Percentiles rank a stretch among this genome's conserved stretches.
Evolutionary conservation across 129 eudicot genomes (phyloP).

Genomic region (Tanacetum coccineum): DNA sequence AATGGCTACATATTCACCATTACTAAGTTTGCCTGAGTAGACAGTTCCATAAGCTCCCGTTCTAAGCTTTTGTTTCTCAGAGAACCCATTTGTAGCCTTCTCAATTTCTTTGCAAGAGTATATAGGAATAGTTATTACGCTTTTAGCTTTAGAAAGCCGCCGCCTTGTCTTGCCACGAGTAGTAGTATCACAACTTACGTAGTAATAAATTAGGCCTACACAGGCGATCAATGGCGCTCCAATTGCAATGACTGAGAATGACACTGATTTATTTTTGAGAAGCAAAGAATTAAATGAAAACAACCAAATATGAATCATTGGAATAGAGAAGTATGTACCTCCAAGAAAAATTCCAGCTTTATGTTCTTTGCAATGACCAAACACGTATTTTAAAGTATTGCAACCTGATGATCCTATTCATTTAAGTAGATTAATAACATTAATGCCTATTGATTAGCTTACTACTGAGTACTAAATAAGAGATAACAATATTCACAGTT

Average conservation of each 20-base stretch:
- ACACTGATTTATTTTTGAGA: not conserved
- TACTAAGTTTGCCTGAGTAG: constrained; percentile 51
- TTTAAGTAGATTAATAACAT: not conserved
- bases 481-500: too few species aligned
- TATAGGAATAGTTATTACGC: constrained; percentile 48
- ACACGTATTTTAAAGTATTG: constrained; percentile 16
- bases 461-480: not conserved
- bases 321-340: constrained; percentile 32
- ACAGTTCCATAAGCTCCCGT: constrained; percentile 75
- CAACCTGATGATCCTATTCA: constrained; percentile 38
- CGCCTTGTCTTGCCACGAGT: constrained; percentile 25
- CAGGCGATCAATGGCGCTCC: constrained; percentile 37
- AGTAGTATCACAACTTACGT: constrained; percentile 26
- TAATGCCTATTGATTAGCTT: not conserved
- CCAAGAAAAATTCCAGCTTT: constrained; percentile 48
- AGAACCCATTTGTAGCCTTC: constrained; percentile 54
- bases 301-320: not conserved
- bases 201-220: constrained; percentile 41
- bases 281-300: not conserved
- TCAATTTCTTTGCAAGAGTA: constrained; percentile 52
- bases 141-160: constrained; percentile 37
- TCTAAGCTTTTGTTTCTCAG: constrained; percentile 57
- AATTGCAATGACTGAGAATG: constrained; percentile 40
- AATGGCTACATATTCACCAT: constrained; percentile 59
- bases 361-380: constrained; percentile 57